Evolutionary conservation across 23 red algal species (phyloP), one percentile per base, ranked within the genome.

Genomic region (Agarophyton chilense): DNA sequence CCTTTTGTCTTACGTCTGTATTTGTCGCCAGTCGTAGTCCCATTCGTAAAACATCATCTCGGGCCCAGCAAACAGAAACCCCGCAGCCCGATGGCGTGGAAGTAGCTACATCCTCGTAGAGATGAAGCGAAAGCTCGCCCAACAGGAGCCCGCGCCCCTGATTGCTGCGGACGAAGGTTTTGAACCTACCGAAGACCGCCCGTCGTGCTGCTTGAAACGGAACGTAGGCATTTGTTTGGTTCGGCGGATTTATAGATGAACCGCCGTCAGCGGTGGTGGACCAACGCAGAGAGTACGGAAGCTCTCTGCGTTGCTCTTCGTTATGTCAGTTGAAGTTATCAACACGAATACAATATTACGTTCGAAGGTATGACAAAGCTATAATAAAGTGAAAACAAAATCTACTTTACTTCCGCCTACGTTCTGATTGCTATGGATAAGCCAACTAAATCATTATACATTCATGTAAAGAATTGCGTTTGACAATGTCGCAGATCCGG

Each of bases 381-480:
- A n/a, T n/a, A n/a, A n/a, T n/a, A n/a, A n/a, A n/a, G n/a, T n/a
- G 51, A 54, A 54, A 21, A 21, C 51, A 54, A 54, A 54, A 5
- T 10, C 51, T 54, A n/a, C n/a, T n/a, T 54, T 54, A 54, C 51
- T 54, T 54, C 51, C n/a, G 51, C n/a, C 2, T 10, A n/a, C 13
- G 17, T 54, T 5, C 13, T 54, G 51, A 54, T 54, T 54, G 51
- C 51, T 2, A 54, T 54, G 51, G 13, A 21, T 54, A 6, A 21
- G n/a, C 51, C 9, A 54, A 54, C 51, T 54, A 54, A 54, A 54
- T n/a, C 51, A 10, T 33, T 50, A 74, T 2, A 74, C 40, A 29
- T 79, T 88, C 68, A 75, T 88, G 66, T 88, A 88, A 16, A 88
- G 47, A n/a, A 88, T 67, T 34, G 84, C 67, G 11, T 60, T 50